These are phyloP conservation scores for Heliamphora exappendiculata DNA, from an alignment of 148 eudicot species.

Conservation along the genomic window DNA sequence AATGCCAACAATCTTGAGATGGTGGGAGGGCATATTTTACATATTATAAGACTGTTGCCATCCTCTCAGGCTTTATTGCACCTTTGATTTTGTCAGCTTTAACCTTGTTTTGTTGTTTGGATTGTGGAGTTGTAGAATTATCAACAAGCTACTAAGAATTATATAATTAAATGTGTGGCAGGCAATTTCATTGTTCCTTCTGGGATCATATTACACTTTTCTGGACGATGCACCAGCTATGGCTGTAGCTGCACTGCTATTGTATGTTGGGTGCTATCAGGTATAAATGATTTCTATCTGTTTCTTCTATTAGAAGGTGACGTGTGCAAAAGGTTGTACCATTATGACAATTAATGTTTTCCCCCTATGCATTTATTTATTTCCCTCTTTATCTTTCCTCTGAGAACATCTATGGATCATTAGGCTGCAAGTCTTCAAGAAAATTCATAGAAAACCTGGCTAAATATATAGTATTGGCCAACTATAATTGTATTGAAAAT, in stretches of 20 bases:
- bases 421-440: background rate
- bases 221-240: constrained; percentile 64
- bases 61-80: background rate
- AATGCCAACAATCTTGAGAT: background rate
- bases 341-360: background rate
- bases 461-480: background rate
- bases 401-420: background rate
- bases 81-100: background rate
- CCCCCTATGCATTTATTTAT: background rate
- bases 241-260: constrained; percentile 76
- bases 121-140: background rate
- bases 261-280: constrained; percentile 97
- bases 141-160: constrained; percentile 2
- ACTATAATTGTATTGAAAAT: background rate
- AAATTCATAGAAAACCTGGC: background rate
- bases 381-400: background rate
- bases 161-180: constrained; percentile 25
- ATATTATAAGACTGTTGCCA: background rate
- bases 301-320: background rate
- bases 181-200: constrained; percentile 69
- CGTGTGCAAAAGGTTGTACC: background rate
- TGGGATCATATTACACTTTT: constrained; percentile 89
- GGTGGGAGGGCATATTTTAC: background rate
- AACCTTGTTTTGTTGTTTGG: background rate
- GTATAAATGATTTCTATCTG: constrained; percentile 23